Percentiles rank a stretch among this genome's conserved stretches.
Conservation (phyloP, 805 yeast species). For the Metschnikowia matae region DNA sequence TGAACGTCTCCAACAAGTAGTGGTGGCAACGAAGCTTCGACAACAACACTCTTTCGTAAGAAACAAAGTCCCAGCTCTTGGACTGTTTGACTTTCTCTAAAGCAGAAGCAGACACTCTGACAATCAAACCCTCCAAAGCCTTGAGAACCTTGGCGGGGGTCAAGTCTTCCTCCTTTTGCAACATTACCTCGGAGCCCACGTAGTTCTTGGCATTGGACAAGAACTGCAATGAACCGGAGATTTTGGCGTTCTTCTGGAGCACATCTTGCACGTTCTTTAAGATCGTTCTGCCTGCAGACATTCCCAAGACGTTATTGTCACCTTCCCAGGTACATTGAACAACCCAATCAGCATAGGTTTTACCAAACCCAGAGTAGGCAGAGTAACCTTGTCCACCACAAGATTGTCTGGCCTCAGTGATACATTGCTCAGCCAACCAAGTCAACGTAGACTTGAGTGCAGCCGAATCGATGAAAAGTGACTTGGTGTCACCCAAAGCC, state of each 20-base stretch:
- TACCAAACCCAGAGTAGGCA: conserved; percentile 43
- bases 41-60: conserved; percentile 35
- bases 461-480: conserved; percentile 43
- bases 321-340: conserved; percentile 51
- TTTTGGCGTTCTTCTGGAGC: conserved; percentile 14
- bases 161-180: conserved; percentile 15
- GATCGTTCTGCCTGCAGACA: conserved; percentile 40
- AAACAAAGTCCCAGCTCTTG: conserved; percentile 34
- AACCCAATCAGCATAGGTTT: conserved; percentile 43
- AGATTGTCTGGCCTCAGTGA: conserved; percentile 41
- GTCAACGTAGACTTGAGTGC: conserved; percentile 43
- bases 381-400: conserved; percentile 50
- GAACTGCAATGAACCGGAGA: conserved; percentile 15
- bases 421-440: conserved; percentile 41
- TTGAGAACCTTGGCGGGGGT: conserved; percentile 15
- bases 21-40: conserved; percentile 43
- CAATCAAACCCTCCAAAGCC: conserved; percentile 35
- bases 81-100: conserved; percentile 24
- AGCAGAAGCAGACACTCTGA: conserved; percentile 31
- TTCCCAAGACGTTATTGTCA: conserved; percentile 43
- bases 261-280: conserved; percentile 30
- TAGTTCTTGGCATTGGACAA: conserved; percentile 11
- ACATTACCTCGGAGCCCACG: conserved; percentile 6
- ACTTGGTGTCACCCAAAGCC: conserved; percentile 37
- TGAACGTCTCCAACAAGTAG: conserved; percentile 33